Evolutionary conservation across 768 basidiomycete species (phyloP), one percentile per base, ranked within the genome.

Genomic region (Nevesoporus exiguus): DNA sequence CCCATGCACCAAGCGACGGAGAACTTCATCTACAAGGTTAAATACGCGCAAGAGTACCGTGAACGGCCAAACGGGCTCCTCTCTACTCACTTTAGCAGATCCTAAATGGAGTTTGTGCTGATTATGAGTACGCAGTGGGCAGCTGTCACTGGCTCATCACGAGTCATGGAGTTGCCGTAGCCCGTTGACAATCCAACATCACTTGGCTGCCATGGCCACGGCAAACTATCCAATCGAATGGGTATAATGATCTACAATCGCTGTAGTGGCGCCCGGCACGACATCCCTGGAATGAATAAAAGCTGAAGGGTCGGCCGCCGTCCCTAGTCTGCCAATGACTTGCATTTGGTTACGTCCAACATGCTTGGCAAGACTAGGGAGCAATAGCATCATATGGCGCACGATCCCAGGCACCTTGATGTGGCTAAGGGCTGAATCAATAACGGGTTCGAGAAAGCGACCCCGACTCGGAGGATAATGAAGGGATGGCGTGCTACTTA

Each of bases 171-270:
- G 21, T 21, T 36, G 21, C 14, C 22, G 19, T 44, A 19, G 19
- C 17, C 3, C 19, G 46, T 49, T 52, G 55, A 25, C 45, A 34
- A 22, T 41, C 11, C 36, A 29, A 19, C 31, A 22, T 4, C 47
- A 42, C 44, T n/a, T 15, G 30, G 47, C 39, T 59, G 29, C 36
- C 43, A 52, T 33, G 37, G 14, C 41, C 29, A 54, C 52, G 5
- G 37, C 17, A 31, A 31, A 3, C 15, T 17, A 22, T 27, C 29
- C 34, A 15, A 15, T n/a, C 47, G 4, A 31, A 39, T 15, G 3
- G 39, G 39, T 31, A 51, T 22, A 27, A 13, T 27, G 40, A 51
- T 36, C 27, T 31, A 21, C n/a, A 17, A 19, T 42, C 17, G 10
- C 9, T 36, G 10, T 47, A 3, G 40, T 52, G 44, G 39, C 43